phyloP scores from a whole-genome alignment of 371 early-diverging fungal species.

The Saksenaea vasiformis region DNA sequence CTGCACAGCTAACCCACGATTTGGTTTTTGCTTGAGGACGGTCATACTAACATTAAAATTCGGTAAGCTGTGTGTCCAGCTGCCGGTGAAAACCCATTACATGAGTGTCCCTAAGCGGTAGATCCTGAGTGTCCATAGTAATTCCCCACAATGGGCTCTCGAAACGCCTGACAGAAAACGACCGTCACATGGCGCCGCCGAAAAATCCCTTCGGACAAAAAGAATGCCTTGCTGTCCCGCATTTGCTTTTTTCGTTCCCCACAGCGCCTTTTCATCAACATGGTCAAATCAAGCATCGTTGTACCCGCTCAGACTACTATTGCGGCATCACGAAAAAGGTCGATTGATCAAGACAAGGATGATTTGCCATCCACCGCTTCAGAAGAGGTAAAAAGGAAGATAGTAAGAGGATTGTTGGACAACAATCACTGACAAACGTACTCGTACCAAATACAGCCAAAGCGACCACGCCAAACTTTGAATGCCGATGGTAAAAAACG shows the following conservation, averaged over 20 bases:
- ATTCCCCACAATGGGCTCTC: not conserved
- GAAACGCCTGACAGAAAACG: too few relatives aligned
- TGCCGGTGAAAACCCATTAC: too few relatives aligned
- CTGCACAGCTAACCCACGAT: too few relatives aligned
- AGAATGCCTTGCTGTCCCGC: not conserved
- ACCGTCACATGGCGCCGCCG: too few relatives aligned
- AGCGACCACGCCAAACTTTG: slow-evolving; percentile 32
- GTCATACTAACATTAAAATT: too few relatives aligned
- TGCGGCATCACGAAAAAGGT: slow-evolving; percentile 21
- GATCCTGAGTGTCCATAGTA: too few relatives aligned
- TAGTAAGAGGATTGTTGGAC: not conserved
- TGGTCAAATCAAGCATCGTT: slow-evolving; percentile 38
- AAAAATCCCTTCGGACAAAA: too few relatives aligned
- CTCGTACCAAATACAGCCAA: slow-evolving; percentile 9
- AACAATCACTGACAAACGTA: not conserved
- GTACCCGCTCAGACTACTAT: slow-evolving; percentile 21
- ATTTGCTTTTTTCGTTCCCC: not conserved
- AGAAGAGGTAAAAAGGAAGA: slow-evolving; percentile 5
- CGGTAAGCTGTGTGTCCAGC: too few relatives aligned
- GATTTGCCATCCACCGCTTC: not conserved
- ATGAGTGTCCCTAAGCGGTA: too few relatives aligned
- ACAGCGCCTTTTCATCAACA: not conserved
- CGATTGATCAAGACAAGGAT: slow-evolving; percentile 14
- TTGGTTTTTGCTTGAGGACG: too few relatives aligned
- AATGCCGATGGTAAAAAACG: slow-evolving; percentile 41